These are phyloP conservation scores for Lathyrus sativus DNA, from an alignment of 306 rosid species.

Conservation along the genomic window DNA sequence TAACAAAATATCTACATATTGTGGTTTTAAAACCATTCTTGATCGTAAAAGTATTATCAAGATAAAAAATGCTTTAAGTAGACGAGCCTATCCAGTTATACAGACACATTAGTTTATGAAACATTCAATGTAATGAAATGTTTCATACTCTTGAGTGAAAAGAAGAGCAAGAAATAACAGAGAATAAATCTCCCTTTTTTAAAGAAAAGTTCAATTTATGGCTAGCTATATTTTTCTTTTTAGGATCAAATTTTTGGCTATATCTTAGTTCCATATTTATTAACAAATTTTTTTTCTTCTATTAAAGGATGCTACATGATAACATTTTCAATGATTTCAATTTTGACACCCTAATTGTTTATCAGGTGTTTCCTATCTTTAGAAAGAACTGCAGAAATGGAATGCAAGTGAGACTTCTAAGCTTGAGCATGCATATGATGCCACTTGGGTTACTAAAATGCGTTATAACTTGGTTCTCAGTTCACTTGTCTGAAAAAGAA, in stretches of 20 bases:
- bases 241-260: not conserved
- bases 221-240: not conserved
- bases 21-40: slow-evolving; percentile 30
- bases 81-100: slow-evolving; percentile 13
- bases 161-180: slow-evolving; percentile 27
- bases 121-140: slow-evolving; percentile 10
- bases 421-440: slow-evolving; percentile 77
- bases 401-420: slow-evolving; percentile 66
- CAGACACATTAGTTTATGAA: slow-evolving; percentile 21
- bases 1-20: slow-evolving; percentile 22
- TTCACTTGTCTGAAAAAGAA: slow-evolving; percentile 71
- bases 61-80: slow-evolving; percentile 8
- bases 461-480: slow-evolving; percentile 81
- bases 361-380: slow-evolving; percentile 78
- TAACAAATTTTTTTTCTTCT: slow-evolving; percentile 27
- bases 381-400: slow-evolving; percentile 56
- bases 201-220: slow-evolving; percentile 9
- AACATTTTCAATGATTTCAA: slow-evolving; percentile 20
- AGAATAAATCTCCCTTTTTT: slow-evolving; percentile 15
- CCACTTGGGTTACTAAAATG: slow-evolving; percentile 89
- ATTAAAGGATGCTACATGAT: slow-evolving; percentile 24
- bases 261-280: slow-evolving; percentile 13
- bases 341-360: slow-evolving; percentile 43
- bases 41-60: slow-evolving; percentile 18
- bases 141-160: slow-evolving; percentile 20